Evolutionary conservation across 1,284 basidiomycete genomes (phyloP).

Genomic region (Cryptococcus depauperatus): DNA sequence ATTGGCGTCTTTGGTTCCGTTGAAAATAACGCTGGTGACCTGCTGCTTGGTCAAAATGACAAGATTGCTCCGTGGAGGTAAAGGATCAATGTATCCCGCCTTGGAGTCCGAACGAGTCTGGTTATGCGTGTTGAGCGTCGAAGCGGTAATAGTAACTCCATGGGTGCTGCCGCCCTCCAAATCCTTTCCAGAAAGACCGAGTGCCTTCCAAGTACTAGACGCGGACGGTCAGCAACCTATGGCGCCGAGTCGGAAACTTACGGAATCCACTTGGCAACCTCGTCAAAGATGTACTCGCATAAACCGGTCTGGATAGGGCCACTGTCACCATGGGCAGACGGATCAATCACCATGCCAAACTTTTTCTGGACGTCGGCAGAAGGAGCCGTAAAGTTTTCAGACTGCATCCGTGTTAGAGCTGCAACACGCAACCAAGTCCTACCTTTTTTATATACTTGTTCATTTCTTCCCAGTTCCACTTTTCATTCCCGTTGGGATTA

Average conservation of each 20-base stretch:
- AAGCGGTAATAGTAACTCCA: conserved; percentile 51
- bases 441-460: conserved; percentile 44
- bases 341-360: conserved; percentile 43
- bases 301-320: conserved; percentile 49
- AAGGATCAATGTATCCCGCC: conserved; percentile 60
- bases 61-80: conserved; percentile 55
- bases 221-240: background rate
- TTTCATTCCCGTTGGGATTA: conserved; percentile 34
- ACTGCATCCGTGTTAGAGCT: conserved; percentile 11
- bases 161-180: conserved; percentile 26
- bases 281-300: conserved; percentile 47
- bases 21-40: conserved; percentile 61
- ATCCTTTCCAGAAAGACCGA: conserved; percentile 49
- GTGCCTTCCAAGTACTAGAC: conserved; percentile 41
- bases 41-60: conserved; percentile 52
- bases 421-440: too few species aligned
- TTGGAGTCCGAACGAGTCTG: conserved; percentile 61
- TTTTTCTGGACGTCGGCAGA: conserved; percentile 22
- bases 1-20: conserved; percentile 45
- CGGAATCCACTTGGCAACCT: conserved; percentile 53
- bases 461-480: conserved; percentile 43
- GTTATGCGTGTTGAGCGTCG: conserved; percentile 57
- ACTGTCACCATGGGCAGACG: conserved; percentile 45
- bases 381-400: conserved; percentile 48
- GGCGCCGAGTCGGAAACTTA: conserved; percentile 8